Conservation (phyloP, 495 filamentous ascomycete species). For the Filosporella fistucella region DNA sequence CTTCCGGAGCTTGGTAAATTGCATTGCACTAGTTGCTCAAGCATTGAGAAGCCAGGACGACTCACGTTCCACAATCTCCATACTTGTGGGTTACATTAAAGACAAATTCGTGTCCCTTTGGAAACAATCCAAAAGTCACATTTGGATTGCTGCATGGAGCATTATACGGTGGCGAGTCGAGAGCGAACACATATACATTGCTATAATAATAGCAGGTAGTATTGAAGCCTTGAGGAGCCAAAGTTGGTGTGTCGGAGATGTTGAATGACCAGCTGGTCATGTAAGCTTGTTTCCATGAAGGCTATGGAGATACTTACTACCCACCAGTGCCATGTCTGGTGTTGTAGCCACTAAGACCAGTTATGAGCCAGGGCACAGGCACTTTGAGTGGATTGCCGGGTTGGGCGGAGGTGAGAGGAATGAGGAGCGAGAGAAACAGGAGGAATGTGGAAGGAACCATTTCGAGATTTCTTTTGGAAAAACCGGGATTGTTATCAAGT, state of each 20-base stretch:
- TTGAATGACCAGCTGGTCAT: slow-evolving; percentile 12
- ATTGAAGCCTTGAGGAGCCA: slow-evolving; percentile 19
- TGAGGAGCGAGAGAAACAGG: neutral
- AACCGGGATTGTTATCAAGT: neutral
- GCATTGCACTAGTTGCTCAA: neutral
- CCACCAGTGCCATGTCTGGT: slow-evolving; percentile 19
- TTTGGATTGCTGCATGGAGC: slow-evolving; percentile 14
- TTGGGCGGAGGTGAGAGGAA: neutral
- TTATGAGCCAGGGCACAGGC: slow-evolving; percentile 14
- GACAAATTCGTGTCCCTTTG: neutral
- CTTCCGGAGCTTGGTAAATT: neutral
- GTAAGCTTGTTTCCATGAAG: neutral
- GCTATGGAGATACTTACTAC: slow-evolving; percentile 5
- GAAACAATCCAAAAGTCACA: slow-evolving; percentile 19
- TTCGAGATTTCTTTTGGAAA: neutral
- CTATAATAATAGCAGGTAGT: slow-evolving; percentile 14
- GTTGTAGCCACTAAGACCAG: slow-evolving; percentile 4
- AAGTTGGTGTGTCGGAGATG: slow-evolving; percentile 13
- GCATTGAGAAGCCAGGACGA: neutral
- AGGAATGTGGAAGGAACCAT: no score
- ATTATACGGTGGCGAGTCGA: slow-evolving; percentile 11
- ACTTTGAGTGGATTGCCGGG: slow-evolving; percentile 8
- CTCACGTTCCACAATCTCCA: slow-evolving; percentile 7
- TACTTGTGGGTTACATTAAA: slow-evolving; percentile 19
- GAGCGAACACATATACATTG: slow-evolving; percentile 11